Evolutionary conservation across 2,329 filamentous ascomycete genomes (phyloP).

Genomic region (Chaetomium globosum): DNA sequence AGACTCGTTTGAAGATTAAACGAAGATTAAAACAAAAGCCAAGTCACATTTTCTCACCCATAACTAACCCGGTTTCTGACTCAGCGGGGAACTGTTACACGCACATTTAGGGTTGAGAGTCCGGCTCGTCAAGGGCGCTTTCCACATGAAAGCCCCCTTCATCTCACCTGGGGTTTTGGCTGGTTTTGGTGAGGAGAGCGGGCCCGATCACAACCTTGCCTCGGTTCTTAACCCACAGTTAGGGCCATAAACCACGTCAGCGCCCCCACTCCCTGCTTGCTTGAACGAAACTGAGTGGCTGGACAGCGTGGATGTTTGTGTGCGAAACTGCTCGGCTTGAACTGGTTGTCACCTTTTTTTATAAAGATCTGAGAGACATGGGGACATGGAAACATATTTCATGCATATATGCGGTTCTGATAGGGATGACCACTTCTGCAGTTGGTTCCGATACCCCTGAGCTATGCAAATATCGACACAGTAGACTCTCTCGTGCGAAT

Average conservation of each 20-base stretch:
- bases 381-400: not conserved
- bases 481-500: not conserved
- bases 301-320: not conserved
- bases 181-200: not conserved
- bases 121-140: not conserved
- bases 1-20: not conserved
- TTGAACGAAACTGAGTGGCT: not conserved
- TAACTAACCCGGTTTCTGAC: not conserved
- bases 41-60: not conserved
- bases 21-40: not conserved
- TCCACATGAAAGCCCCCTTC: slow-evolving; percentile 16
- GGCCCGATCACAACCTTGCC: slow-evolving; percentile 4
- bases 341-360: not conserved
- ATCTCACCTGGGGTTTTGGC: slow-evolving; percentile 17
- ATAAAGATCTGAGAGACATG: not conserved
- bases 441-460: slow-evolving; percentile 18
- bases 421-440: not conserved
- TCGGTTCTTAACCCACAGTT: slow-evolving; percentile 16
- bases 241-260: slow-evolving; percentile 10
- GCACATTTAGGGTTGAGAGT: not conserved
- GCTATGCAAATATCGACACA: no score
- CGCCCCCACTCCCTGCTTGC: slow-evolving; percentile 6
- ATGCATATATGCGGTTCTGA: not conserved
- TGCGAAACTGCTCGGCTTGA: not conserved
- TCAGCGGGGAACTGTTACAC: slow-evolving; percentile 9